phyloP scores from a whole-genome alignment of 179 eudicot species.

The Drosera spatulata region DNA sequence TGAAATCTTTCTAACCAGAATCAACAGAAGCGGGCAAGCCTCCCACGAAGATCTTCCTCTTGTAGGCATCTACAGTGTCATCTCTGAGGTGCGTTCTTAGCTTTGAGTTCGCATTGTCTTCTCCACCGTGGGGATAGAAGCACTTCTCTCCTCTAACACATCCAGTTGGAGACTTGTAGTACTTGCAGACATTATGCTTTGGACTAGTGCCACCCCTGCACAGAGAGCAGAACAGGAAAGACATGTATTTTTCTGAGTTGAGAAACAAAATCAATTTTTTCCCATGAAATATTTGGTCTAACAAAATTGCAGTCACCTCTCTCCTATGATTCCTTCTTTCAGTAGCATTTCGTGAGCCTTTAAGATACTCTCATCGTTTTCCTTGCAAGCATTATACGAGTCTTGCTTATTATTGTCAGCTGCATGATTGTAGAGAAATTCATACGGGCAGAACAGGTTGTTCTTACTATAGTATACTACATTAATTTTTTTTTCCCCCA shows the following conservation, averaged over 20 bases:
- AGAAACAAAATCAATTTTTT: neutral
- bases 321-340: constrained; percentile 16
- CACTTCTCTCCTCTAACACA: constrained; percentile 27
- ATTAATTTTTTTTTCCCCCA: too few species aligned
- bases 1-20: constrained; percentile 15
- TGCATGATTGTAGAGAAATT: constrained; percentile 4
- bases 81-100: constrained; percentile 11
- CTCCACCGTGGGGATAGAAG: constrained; percentile 25
- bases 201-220: constrained; percentile 17
- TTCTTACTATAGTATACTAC: neutral
- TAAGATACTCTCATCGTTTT: constrained; percentile 18
- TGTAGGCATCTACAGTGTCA: constrained; percentile 14
- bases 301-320: constrained; percentile 14
- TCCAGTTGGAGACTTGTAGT: constrained; percentile 23
- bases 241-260: neutral
- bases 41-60: constrained; percentile 26
- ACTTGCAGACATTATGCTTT: constrained; percentile 21
- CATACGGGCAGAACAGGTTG: neutral
- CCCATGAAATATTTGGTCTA: neutral
- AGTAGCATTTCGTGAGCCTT: constrained; percentile 16
- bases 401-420: constrained; percentile 21
- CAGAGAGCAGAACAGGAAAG: constrained; percentile 4
- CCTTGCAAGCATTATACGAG: constrained; percentile 15
- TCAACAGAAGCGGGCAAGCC: constrained; percentile 25
- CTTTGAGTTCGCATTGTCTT: constrained; percentile 11